Conservation (phyloP, 768 basidiomycete species). For the Nidula microcarpa region DNA sequence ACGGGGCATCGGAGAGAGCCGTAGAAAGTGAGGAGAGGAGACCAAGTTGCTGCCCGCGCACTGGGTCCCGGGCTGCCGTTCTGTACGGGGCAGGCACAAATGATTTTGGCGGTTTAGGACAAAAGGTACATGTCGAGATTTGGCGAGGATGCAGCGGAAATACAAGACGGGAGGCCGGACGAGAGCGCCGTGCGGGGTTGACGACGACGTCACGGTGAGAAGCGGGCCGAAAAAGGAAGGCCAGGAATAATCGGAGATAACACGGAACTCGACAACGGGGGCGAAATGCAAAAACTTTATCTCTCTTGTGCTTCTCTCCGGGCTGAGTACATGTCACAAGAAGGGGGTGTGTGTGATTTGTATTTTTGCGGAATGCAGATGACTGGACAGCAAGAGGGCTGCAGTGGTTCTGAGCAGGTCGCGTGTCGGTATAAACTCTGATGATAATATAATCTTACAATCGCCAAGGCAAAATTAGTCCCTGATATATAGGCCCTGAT, state of each 20-base stretch:
- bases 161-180: too few species aligned
- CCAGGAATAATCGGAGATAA: neutral
- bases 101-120: too few species aligned
- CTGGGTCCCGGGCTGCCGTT: too few species aligned
- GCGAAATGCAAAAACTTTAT: constrained; percentile 8
- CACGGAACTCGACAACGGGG: constrained; percentile 1
- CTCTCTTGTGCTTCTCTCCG: neutral
- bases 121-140: too few species aligned
- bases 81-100: too few species aligned
- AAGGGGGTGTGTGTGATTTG: neutral
- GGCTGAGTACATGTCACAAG: neutral
- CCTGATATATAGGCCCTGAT: neutral
- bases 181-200: too few species aligned
- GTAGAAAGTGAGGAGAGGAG: too few species aligned
- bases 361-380: neutral
- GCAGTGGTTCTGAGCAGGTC: neutral
- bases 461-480: neutral
- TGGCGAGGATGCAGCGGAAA: too few species aligned
- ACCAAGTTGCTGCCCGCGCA: too few species aligned
- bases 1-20: too few species aligned
- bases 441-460: neutral
- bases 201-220: neutral
- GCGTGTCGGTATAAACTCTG: neutral
- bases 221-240: neutral
- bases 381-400: neutral